phyloP scores from a whole-genome alignment of 192 early-diverging fungal genomes.

The Pilaira anomala region DNA sequence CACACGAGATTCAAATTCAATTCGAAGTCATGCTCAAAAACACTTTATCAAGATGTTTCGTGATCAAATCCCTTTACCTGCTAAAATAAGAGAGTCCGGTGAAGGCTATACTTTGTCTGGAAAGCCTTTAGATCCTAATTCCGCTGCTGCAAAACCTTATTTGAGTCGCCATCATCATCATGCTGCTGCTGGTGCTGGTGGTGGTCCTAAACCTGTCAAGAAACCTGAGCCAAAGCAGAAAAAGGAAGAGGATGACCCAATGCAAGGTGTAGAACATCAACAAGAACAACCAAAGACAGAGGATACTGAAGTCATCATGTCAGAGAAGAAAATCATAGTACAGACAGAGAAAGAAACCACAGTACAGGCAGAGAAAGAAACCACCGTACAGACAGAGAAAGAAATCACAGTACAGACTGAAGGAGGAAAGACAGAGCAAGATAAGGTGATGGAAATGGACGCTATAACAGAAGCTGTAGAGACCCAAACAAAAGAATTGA shows the following conservation, averaged over 20 bases:
- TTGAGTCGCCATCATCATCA: too few species aligned
- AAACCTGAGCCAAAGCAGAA: not conserved
- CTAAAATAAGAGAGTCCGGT: constrained; percentile 68
- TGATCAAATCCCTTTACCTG: constrained; percentile 77
- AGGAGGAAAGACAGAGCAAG: not conserved
- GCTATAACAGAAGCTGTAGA: not conserved
- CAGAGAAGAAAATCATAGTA: not conserved
- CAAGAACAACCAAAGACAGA: not conserved
- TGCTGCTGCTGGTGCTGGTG: not conserved
- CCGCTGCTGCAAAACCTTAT: constrained; percentile 81
- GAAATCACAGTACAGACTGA: not conserved
- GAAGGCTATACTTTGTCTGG: constrained; percentile 80
- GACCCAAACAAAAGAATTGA: not conserved
- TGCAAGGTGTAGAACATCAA: not conserved
- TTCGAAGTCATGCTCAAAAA: constrained; percentile 89
- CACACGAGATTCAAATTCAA: constrained; percentile 79
- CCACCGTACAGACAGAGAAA: not conserved
- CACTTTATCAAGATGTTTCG: constrained; percentile 89
- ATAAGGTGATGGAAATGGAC: not conserved
- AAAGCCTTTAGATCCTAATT: constrained; percentile 84
- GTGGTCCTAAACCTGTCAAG: not conserved
- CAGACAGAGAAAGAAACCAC: not conserved
- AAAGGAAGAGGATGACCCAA: not conserved
- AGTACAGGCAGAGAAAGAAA: not conserved
- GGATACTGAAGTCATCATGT: not conserved